These are phyloP conservation scores for Haematococcus sp. DNA, from an alignment of 139 green algal species.

Conservation along the genomic window DNA sequence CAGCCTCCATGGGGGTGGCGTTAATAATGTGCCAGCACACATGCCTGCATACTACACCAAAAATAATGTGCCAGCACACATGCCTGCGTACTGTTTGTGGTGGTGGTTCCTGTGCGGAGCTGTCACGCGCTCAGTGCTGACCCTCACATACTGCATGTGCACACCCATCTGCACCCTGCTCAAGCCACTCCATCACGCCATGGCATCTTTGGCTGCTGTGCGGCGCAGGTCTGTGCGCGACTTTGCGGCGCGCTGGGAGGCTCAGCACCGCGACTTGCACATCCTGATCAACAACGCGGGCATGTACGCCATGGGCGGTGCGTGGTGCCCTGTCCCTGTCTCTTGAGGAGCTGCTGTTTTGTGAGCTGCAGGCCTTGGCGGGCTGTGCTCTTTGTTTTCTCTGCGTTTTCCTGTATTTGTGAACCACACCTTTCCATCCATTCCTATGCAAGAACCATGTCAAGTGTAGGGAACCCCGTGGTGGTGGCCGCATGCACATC, in stretches of 20 bases:
- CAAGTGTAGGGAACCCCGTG: no score
- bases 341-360: background rate
- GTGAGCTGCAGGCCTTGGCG: no score
- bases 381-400: no score
- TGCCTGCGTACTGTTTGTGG: no score
- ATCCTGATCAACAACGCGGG: conserved; percentile 90
- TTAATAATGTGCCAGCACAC: conserved; percentile 16
- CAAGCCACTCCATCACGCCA: no score
- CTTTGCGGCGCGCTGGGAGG: conserved; percentile 64
- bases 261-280: conserved; percentile 60
- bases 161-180: no score
- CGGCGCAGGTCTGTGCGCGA: conserved; percentile 53
- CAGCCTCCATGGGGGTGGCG: conserved; percentile 16
- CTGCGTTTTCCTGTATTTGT: no score
- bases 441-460: no score
- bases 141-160: no score
- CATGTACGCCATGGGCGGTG: conserved; percentile 73
- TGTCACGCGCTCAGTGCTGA: no score
- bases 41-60: conserved; percentile 21
- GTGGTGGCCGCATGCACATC: no score
- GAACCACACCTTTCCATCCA: background rate
- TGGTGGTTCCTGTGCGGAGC: no score
- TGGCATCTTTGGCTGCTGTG: background rate
- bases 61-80: background rate
- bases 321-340: background rate